Evolutionary conservation across 1,284 basidiomycete genomes (phyloP).

Genomic region (Trichosporon sp.): DNA sequence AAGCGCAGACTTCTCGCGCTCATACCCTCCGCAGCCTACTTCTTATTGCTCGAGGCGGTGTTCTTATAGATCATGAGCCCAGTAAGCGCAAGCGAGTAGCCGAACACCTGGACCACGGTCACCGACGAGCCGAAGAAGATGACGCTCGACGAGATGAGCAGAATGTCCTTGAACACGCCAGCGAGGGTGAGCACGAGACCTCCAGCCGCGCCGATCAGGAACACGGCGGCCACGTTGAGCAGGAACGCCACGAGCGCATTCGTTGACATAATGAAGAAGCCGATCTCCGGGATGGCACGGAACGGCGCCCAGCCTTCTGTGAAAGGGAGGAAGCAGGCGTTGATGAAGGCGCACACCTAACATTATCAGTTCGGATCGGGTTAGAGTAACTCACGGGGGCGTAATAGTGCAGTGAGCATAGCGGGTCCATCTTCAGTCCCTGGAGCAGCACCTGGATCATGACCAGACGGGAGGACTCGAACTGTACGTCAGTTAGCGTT

Average conservation of each 20-base stretch:
- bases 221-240: slow-evolving; percentile 85
- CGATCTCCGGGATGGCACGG: slow-evolving; percentile 62
- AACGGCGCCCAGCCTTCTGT: slow-evolving; percentile 89
- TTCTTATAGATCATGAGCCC: slow-evolving; percentile 42
- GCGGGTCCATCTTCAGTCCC: slow-evolving; percentile 56
- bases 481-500: slow-evolving; percentile 20
- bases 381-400: slow-evolving; percentile 55
- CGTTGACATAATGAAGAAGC: slow-evolving; percentile 67
- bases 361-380: background rate
- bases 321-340: slow-evolving; percentile 75
- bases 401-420: slow-evolving; percentile 92
- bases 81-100: slow-evolving; percentile 33
- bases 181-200: slow-evolving; percentile 88
- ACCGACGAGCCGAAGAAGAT: slow-evolving; percentile 71
- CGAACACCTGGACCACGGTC: slow-evolving; percentile 75
- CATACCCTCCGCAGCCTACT: slow-evolving; percentile 4
- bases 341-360: slow-evolving; percentile 69
- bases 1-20: too few species aligned
- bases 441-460: slow-evolving; percentile 68
- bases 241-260: slow-evolving; percentile 87
- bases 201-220: slow-evolving; percentile 80
- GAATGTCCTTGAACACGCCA: slow-evolving; percentile 93
- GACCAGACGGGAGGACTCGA: slow-evolving; percentile 62
- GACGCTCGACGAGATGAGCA: slow-evolving; percentile 82
- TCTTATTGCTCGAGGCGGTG: slow-evolving; percentile 11